Base-by-base conservation (phyloP, 352 stramenopile genomes). In the Phytophthora sp. region DNA sequence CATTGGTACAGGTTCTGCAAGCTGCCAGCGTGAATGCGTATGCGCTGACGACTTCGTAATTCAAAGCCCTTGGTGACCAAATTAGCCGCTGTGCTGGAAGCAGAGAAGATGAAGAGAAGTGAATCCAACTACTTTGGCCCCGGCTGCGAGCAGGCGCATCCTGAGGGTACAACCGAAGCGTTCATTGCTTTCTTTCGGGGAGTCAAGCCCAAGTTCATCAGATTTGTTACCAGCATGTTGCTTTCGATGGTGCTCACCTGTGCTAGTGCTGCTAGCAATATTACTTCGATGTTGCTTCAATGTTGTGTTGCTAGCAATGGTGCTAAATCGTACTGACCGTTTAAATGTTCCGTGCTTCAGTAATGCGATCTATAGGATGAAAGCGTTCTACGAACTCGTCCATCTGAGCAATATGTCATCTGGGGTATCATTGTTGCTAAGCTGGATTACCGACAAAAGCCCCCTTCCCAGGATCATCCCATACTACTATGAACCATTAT, bases 401-500 rank as follows among this genome's bases (percentile, higher is more conserved):
- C 45, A 64, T 15, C 8, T 64, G 7, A 63, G 44, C n/a, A 30
- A 36, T 13, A 33, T 57, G 2, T 35, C 41, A n/a, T n/a, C 35
- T 51, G 23, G 44, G 56, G 56, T 3, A 18, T 63, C 21, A 50
- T 63, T 11, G 49, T 56, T 20, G 24, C 36, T 7, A 7, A 21
- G 23, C 15, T 63, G 1, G 5, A 13, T 7, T 63, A 56, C 26
- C 7, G 4, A n/a, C 11, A 12, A n/a, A n/a, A 55, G 1, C 2
- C 9, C 6, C 30, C 56, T 1, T 9, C n/a, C n/a, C n/a, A n/a
- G 7, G 4, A 42, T 54, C 24, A 50, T 44, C 15, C 55, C 42
- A 12, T 54, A 39, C 15, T 63, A 39, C 44, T 63, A 51, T 12
- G 56, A 63, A 3, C 44, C 39, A n/a, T 51, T 46, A 31, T 44